Percentiles rank a stretch among this genome's conserved stretches.
Evolutionary conservation across 2,329 filamentous ascomycete species (phyloP).

Genomic region (Plectosphaerella cucumerina): DNA sequence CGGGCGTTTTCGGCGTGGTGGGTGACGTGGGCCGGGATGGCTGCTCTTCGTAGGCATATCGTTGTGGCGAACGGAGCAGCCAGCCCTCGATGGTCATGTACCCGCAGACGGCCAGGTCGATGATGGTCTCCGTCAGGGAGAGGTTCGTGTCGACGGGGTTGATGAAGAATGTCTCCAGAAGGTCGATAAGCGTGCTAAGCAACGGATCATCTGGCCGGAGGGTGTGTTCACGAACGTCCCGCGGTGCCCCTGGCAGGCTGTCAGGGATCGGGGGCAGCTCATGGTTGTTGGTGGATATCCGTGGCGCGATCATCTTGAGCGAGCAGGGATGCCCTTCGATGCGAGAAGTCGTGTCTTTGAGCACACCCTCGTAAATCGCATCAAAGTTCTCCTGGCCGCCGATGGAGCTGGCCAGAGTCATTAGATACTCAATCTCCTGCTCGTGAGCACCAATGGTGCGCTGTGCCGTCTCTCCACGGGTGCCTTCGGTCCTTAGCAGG

Average conservation of each 20-base stretch:
- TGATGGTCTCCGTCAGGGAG: conserved; percentile 76
- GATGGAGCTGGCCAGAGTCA: conserved; percentile 63
- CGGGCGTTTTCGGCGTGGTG: conserved; percentile 2
- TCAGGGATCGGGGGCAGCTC: conserved; percentile 51
- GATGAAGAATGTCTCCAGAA: conserved; percentile 77
- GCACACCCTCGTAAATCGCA: conserved; percentile 65
- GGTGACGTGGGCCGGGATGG: conserved; percentile 22
- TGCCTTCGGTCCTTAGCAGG: conserved; percentile 63
- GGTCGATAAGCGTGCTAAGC: conserved; percentile 61
- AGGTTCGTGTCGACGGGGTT: conserved; percentile 92
- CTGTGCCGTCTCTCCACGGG: conserved; percentile 47
- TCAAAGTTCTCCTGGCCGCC: conserved; percentile 68
- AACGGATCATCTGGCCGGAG: conserved; percentile 60
- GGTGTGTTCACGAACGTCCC: conserved; percentile 57
- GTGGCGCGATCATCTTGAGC: conserved; percentile 61
- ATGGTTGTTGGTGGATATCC: conserved; percentile 50
- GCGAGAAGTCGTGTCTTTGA: conserved; percentile 66
- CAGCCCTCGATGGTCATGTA: conserved; percentile 87
- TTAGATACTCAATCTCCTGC: conserved; percentile 68
- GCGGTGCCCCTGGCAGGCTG: conserved; percentile 56
- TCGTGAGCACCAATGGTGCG: conserved; percentile 72
- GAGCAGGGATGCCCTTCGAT: conserved; percentile 74
- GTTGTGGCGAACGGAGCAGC: conserved; percentile 71
- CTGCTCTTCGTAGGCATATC: conserved; percentile 51
- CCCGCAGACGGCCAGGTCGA: conserved; percentile 79